Evolutionary conservation across 495 filamentous ascomycete genomes (phyloP).

Genomic region (Podospora sp.): DNA sequence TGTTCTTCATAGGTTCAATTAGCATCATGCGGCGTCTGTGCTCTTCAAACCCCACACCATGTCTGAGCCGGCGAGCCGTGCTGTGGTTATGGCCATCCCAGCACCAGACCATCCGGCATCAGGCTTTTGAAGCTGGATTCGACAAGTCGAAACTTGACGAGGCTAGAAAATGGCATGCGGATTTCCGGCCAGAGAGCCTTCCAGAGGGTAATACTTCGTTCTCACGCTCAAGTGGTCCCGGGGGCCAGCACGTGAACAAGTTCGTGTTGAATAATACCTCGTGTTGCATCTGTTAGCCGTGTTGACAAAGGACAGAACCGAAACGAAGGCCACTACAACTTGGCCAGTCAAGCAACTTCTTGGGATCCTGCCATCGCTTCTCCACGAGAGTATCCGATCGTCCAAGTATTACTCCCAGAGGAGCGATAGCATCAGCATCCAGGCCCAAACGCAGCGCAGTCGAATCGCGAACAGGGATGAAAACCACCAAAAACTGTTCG

Average conservation of each 20-base stretch:
- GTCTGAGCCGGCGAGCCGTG: neutral
- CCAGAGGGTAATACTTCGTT: constrained; percentile 72
- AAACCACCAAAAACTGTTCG: constrained; percentile 46
- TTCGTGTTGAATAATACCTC: constrained; percentile 47
- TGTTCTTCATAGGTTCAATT: too few relatives aligned
- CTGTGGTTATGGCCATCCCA: neutral
- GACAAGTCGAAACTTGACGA: constrained; percentile 64
- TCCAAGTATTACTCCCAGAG: constrained; percentile 72
- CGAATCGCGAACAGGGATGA: constrained; percentile 50
- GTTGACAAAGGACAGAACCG: constrained; percentile 62
- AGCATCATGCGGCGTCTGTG: neutral
- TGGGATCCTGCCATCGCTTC: constrained; percentile 64
- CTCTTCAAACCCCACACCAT: neutral
- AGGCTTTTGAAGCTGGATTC: constrained; percentile 43
- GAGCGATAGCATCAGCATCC: constrained; percentile 55
- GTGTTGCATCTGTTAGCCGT: neutral
- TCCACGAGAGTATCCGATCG: constrained; percentile 63
- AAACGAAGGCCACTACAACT: constrained; percentile 83
- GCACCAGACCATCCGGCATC: constrained; percentile 35
- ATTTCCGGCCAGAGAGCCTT: constrained; percentile 63
- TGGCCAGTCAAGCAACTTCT: constrained; percentile 60
- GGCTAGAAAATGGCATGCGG: constrained; percentile 75
- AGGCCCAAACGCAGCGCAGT: constrained; percentile 50
- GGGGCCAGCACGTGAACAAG: constrained; percentile 98
- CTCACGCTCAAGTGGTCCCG: constrained; percentile 87